Evolutionary conservation across 352 stramenopile genomes (phyloP).

Genomic region (Phytophthora macrochlamydospora): DNA sequence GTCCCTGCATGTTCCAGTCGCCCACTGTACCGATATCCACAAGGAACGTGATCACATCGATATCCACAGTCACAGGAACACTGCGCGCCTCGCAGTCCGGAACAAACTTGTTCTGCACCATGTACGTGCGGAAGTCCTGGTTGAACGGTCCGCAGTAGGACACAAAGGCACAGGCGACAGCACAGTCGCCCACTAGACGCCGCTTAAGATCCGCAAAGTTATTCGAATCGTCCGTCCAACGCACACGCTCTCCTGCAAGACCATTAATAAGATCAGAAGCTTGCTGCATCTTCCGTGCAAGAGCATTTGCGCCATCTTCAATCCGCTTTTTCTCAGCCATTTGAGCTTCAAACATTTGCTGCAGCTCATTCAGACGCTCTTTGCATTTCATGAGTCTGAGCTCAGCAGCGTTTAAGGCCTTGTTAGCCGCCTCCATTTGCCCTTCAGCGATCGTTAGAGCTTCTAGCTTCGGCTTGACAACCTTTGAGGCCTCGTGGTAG

Average conservation of each 20-base stretch:
- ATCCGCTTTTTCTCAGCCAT: constrained; percentile 97
- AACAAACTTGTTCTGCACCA: constrained; percentile 97
- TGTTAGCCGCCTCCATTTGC: constrained; percentile 98
- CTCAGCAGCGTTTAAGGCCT: constrained; percentile 94
- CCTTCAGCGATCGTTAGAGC: constrained; percentile 95
- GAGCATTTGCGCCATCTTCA: constrained; percentile 94
- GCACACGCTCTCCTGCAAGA: constrained; percentile 94
- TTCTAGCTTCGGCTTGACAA: constrained; percentile 99
- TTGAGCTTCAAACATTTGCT: constrained; percentile 97
- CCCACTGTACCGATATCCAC: constrained; percentile 97
- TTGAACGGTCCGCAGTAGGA: constrained; percentile 99
- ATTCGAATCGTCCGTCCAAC: constrained; percentile 98
- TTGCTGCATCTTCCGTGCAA: constrained; percentile 98
- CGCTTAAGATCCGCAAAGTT: constrained; percentile 98
- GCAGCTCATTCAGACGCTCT: constrained; percentile 93
- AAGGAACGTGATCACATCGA: constrained; percentile 98
- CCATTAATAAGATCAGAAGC: constrained; percentile 97
- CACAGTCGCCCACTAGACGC: constrained; percentile 96
- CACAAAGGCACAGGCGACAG: constrained; percentile 97
- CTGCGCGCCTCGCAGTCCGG: constrained; percentile 91
- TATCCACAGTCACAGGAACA: constrained; percentile 94
- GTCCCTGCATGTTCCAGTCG: constrained; percentile 98
- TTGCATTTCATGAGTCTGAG: constrained; percentile 93
- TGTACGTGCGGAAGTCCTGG: constrained; percentile 96
- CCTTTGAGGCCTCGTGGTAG: constrained; percentile 98